A percentile compares a stretch with the other conserved stretches of the same genome.
Evolutionary conservation across 345 rosid genomes (phyloP).

Genomic region (Combretum micranthum): DNA sequence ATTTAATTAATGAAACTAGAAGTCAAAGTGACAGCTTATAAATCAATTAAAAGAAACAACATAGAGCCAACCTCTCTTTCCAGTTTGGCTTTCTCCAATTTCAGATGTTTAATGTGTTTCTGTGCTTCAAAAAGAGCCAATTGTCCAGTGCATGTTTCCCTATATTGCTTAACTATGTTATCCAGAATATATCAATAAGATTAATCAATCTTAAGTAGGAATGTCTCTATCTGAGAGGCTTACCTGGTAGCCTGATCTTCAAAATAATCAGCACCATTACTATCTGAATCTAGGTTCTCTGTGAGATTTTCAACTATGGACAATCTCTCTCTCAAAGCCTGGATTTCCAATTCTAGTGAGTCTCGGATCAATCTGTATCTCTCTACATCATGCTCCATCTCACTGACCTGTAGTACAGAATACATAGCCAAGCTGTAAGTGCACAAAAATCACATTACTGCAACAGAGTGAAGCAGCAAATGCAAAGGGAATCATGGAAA

Average conservation of each 20-base stretch:
- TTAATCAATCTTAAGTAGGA: constrained; percentile 6
- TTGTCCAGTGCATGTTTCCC: constrained; percentile 27
- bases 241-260: constrained; percentile 50
- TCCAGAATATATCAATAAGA: background rate
- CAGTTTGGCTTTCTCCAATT: constrained; percentile 51
- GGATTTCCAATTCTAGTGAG: constrained; percentile 72
- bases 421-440: background rate
- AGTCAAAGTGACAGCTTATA: too few species aligned
- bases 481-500: too few species aligned
- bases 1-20: background rate
- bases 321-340: constrained; percentile 54
- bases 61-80: constrained; percentile 53
- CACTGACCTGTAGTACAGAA: constrained; percentile 52
- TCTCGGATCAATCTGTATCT: constrained; percentile 59
- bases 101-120: constrained; percentile 35
- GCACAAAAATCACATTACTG: background rate
- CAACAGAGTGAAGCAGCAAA: too few species aligned
- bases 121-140: constrained; percentile 49
- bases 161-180: constrained; percentile 14
- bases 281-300: constrained; percentile 30
- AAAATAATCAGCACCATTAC: constrained; percentile 19
- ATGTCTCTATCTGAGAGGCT: constrained; percentile 1
- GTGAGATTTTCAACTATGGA: constrained; percentile 52
- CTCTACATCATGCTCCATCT: constrained; percentile 81
- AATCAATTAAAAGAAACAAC: background rate